These are phyloP conservation scores for Martensiomyces pterosporus DNA, from an alignment of 192 early-diverging fungal species.

Conservation along the genomic window DNA sequence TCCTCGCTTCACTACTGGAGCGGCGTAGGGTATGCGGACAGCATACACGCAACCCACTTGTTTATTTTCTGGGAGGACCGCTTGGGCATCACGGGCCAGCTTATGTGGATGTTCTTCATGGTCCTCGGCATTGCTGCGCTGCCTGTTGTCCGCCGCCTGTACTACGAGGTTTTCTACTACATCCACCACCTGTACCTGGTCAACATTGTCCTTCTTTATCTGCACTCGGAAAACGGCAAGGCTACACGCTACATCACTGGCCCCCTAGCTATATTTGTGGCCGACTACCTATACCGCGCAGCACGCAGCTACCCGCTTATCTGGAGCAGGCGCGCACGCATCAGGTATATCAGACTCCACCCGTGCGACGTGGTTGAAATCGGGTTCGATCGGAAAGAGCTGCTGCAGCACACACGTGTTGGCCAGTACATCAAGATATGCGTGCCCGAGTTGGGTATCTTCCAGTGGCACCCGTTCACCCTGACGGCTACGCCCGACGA, in stretches of 20 bases:
- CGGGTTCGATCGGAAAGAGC: conserved; percentile 58
- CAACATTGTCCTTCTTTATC: conserved; percentile 66
- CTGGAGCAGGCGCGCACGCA: conserved; percentile 41
- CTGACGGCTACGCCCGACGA: conserved; percentile 74
- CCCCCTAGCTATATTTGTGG: conserved; percentile 50
- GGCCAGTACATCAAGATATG: conserved; percentile 79
- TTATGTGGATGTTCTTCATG: conserved; percentile 65
- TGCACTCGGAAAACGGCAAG: conserved; percentile 66
- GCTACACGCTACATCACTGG: conserved; percentile 35
- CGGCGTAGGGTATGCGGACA: conserved; percentile 32
- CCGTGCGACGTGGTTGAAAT: conserved; percentile 71
- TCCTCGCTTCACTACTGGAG: conserved; percentile 49
- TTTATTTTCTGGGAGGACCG: conserved; percentile 40
- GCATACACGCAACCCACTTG: conserved; percentile 16
- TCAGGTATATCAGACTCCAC: conserved; percentile 72
- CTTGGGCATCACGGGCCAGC: conserved; percentile 65
- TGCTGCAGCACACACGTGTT: conserved; percentile 47
- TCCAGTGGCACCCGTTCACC: conserved; percentile 84
- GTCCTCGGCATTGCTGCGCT: conserved; percentile 60
- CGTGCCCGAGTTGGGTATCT: conserved; percentile 66
- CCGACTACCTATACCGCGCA: conserved; percentile 56
- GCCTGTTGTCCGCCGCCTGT: conserved; percentile 50
- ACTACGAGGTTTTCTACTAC: conserved; percentile 81
- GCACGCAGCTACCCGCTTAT: conserved; percentile 55
- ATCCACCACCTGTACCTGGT: conserved; percentile 74